These are phyloP conservation scores for Aspergillus bertholletiae DNA, from an alignment of 495 filamentous ascomycete species.

Conservation along the genomic window DNA sequence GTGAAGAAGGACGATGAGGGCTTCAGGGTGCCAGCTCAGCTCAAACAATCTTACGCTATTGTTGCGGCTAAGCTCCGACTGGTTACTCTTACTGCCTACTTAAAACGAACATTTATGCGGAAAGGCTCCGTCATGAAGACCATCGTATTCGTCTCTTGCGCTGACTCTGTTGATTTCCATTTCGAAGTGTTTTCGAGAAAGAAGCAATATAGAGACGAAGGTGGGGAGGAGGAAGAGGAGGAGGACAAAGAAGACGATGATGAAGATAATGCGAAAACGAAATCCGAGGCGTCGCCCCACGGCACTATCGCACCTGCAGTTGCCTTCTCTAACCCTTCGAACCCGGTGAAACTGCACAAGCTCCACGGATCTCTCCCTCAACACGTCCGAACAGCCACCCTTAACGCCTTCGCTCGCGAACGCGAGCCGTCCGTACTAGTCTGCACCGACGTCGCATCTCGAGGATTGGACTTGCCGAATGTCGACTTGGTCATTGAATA, in stretches of 20 bases:
- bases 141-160: slow-evolving; percentile 94
- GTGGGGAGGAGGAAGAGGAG: slow-evolving; percentile 22
- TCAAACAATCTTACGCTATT: slow-evolving; percentile 85
- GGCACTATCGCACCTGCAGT: slow-evolving; percentile 50
- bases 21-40: slow-evolving; percentile 87
- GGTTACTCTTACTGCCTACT: slow-evolving; percentile 75
- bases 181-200: slow-evolving; percentile 76
- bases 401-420: slow-evolving; percentile 67
- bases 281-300: slow-evolving; percentile 28
- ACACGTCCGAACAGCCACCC: slow-evolving; percentile 76
- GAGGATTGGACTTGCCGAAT: slow-evolving; percentile 89
- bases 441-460: slow-evolving; percentile 92
- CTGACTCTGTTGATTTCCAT: slow-evolving; percentile 95
- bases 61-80: slow-evolving; percentile 85
- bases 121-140: slow-evolving; percentile 89
- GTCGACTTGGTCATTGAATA: slow-evolving; percentile 93
- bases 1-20: slow-evolving; percentile 42
- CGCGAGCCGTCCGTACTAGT: slow-evolving; percentile 70
- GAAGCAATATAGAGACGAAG: slow-evolving; percentile 19
- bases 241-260: slow-evolving; percentile 22
- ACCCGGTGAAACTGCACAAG: slow-evolving; percentile 68
- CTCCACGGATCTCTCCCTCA: slow-evolving; percentile 95
- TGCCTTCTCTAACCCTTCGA: slow-evolving; percentile 46
- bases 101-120: slow-evolving; percentile 82
- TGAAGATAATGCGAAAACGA: slow-evolving; percentile 20